These are phyloP conservation scores for Globisporangium yorkense DNA, from an alignment of 352 stramenopile species.

Conservation along the genomic window DNA sequence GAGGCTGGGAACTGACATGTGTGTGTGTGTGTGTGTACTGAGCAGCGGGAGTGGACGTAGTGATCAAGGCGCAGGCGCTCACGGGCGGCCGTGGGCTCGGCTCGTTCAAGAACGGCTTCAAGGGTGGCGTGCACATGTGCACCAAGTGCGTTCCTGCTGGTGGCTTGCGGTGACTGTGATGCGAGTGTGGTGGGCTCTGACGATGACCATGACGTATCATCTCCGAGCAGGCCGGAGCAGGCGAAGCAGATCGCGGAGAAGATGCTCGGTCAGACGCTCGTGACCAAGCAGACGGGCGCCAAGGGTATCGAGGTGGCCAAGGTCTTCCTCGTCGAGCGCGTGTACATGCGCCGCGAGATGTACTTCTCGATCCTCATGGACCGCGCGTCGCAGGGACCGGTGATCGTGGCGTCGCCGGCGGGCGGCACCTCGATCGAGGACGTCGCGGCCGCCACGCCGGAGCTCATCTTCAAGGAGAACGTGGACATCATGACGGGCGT, in stretches of 20 bases:
- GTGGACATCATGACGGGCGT: conserved; percentile 94
- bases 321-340: conserved; percentile 90
- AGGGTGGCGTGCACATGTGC: conserved; percentile 97
- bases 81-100: conserved; percentile 94
- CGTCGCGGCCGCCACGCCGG: conserved; percentile 90
- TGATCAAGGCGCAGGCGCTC: conserved; percentile 97
- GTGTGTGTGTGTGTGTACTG: neutral
- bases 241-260: conserved; percentile 79
- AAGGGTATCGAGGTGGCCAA: conserved; percentile 88
- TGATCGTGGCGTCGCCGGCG: conserved; percentile 93
- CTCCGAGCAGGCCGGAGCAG: conserved; percentile 59
- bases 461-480: conserved; percentile 91
- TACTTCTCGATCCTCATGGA: conserved; percentile 99
- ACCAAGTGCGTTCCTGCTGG: conserved; percentile 39
- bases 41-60: conserved; percentile 82
- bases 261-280: conserved; percentile 93
- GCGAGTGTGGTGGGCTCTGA: too few relatives aligned
- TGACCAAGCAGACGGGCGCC: conserved; percentile 93
- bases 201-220: too few relatives aligned
- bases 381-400: conserved; percentile 90
- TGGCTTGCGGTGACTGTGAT: too few relatives aligned
- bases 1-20: too few relatives aligned
- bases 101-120: conserved; percentile 96
- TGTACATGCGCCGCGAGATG: conserved; percentile 95
- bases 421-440: conserved; percentile 97